These are phyloP conservation scores for Colletotrichum australisinense DNA, from an alignment of 2,329 filamentous ascomycete species.

Conservation along the genomic window DNA sequence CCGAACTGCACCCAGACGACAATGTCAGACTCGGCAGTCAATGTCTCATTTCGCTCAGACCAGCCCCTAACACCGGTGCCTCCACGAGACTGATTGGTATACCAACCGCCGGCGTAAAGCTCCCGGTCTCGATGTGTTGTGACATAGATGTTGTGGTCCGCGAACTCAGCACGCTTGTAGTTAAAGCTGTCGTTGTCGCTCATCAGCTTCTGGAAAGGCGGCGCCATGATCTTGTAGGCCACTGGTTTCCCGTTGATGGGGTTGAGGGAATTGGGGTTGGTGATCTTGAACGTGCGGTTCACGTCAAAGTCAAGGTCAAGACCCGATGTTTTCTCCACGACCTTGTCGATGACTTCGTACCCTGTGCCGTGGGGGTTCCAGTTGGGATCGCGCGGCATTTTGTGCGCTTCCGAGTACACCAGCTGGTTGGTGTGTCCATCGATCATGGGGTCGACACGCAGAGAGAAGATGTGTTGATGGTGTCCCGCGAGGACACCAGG, in stretches of 20 bases:
- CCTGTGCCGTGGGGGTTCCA: conserved; percentile 34
- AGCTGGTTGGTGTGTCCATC: conserved; percentile 67
- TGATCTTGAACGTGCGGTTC: conserved; percentile 33
- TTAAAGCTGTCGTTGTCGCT: conserved; percentile 30
- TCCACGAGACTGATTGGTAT: conserved; percentile 32
- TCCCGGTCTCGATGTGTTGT: conserved; percentile 28
- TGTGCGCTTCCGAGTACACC: conserved; percentile 56
- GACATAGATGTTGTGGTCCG: conserved; percentile 33
- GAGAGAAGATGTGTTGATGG: conserved; percentile 83
- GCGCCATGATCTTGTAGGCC: conserved; percentile 34
- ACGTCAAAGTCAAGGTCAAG: conserved; percentile 19
- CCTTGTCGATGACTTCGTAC: conserved; percentile 23
- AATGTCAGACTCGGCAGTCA: conserved; percentile 23
- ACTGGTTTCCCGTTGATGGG: conserved; percentile 34
- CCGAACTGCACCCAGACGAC: conserved; percentile 67
- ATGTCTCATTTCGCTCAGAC: conserved; percentile 24
- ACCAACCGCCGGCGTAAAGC: conserved; percentile 32
- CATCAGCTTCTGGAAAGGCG: conserved; percentile 32
- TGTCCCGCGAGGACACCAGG: conserved; percentile 60
- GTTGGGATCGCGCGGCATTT: conserved; percentile 24
- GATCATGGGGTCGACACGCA: conserved; percentile 72
- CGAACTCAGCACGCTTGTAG: conserved; percentile 33
- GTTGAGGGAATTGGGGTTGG: conserved; percentile 33
- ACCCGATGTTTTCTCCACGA: conserved; percentile 21
- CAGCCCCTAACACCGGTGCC: conserved; percentile 26